These are phyloP conservation scores for Melastoma malabathricum DNA, from an alignment of 345 rosid genomes.

Conservation along the genomic window DNA sequence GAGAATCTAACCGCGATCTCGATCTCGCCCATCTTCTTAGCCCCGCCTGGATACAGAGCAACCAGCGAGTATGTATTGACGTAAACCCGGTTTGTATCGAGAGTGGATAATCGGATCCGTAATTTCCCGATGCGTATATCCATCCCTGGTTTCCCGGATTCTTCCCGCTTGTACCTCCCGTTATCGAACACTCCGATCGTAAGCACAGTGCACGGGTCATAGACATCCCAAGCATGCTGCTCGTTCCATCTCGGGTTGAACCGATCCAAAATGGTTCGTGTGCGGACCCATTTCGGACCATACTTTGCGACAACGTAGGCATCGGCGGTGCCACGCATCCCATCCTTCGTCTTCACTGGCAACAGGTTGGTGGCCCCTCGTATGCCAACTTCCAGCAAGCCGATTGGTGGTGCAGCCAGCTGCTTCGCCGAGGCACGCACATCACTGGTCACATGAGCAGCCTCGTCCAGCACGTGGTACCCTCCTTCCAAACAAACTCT, in stretches of 20 bases:
- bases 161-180: slow-evolving; percentile 52
- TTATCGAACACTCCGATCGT: slow-evolving; percentile 77
- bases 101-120: slow-evolving; percentile 62
- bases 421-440: slow-evolving; percentile 77
- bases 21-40: slow-evolving; percentile 80
- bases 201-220: slow-evolving; percentile 74
- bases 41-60: slow-evolving; percentile 58
- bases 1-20: slow-evolving; percentile 72
- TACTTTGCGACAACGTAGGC: slow-evolving; percentile 86
- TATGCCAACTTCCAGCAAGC: slow-evolving; percentile 69
- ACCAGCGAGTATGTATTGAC: slow-evolving; percentile 40
- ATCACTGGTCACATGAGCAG: slow-evolving; percentile 90
- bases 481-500: slow-evolving; percentile 75
- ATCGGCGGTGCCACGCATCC: slow-evolving; percentile 78
- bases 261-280: slow-evolving; percentile 67
- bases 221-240: slow-evolving; percentile 87
- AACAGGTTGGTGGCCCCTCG: slow-evolving; percentile 72
- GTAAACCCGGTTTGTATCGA: slow-evolving; percentile 64
- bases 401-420: slow-evolving; percentile 63
- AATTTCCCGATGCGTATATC: slow-evolving; percentile 58
- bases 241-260: slow-evolving; percentile 94
- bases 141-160: slow-evolving; percentile 37
- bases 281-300: slow-evolving; percentile 89
- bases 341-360: slow-evolving; percentile 75
- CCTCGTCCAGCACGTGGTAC: slow-evolving; percentile 87